Evolutionary conservation across 305 asterid species (phyloP), one percentile per base, ranked within the genome.

Genomic region (Fraxinus floribunda): DNA sequence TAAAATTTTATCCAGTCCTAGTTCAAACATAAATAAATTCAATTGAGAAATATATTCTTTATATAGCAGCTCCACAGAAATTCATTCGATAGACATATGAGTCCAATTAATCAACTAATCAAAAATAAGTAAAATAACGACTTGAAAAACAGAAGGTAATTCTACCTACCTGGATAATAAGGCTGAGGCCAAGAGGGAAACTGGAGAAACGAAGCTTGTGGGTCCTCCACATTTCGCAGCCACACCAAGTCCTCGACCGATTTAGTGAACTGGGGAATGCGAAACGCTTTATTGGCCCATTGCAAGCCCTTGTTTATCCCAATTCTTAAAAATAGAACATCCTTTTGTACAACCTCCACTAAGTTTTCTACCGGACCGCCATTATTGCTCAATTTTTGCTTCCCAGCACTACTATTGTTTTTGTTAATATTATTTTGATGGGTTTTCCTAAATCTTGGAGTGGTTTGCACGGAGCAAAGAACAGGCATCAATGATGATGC

Each of bases 121-220:
- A 7, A 70, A 39, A 72, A 3, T 24, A 72, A 30, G 72, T 71
- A 49, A 46, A 70, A 64, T 46, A 20, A 26, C 15, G 29, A 66
- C 15, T 5, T 35, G 30, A 6, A 72, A n/a, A 22, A 80, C 16
- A 66, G 11, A 62, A 62, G 20, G 7, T 29, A 29, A 18, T 68
- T 68, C 35, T n/a, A 34, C 76, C 39, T 82, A 95, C 98, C 97
- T 90, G 97, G 90, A 85, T 93, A 96, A 66, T 49, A 89, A 83
- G 99, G 98, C 86, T 91, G 93, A 73, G 99, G 97, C 95, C 96
- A 91, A 18, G 91, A 78, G 52, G 94, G 95, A 75, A 83, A 62
- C 83, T 39, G 85, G 38, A 82, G 82, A 11, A 44, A 34, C 79
- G 87, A 81, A 66, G 86, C 89, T 35, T 62, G 60, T 5, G 92